Evolutionary conservation across 768 basidiomycete genomes (phyloP).

Genomic region (Kwoniella sp.): DNA sequence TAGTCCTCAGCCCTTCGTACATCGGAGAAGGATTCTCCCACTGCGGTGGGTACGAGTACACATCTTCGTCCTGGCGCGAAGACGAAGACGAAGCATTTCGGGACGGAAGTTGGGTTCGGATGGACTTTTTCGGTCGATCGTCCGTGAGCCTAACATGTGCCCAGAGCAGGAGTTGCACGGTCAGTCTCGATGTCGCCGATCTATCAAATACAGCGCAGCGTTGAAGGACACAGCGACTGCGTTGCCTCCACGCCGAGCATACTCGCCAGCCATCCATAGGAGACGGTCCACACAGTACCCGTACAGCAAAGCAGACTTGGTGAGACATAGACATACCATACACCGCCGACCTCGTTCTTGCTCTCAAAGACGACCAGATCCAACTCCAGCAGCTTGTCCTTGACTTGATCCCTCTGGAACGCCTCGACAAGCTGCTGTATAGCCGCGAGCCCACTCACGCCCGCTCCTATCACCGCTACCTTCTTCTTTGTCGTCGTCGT

Average conservation of each 20-base stretch:
- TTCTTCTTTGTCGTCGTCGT: conserved; percentile 1
- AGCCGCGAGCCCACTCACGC: conserved; percentile 44
- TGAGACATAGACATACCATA: conserved; percentile 40
- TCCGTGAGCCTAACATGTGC: conserved; percentile 12
- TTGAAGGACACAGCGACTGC: no score
- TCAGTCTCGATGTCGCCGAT: no score
- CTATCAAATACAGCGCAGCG: no score
- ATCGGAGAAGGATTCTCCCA: conserved; percentile 47
- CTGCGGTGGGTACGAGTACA: conserved; percentile 34
- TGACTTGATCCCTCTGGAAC: conserved; percentile 26
- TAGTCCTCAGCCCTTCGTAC: conserved; percentile 51
- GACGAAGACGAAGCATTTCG: background rate
- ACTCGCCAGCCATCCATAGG: no score
- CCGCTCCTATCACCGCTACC: conserved; percentile 53
- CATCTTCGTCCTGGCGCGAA: conserved; percentile 3
- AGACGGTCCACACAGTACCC: background rate
- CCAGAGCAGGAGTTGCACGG: no score
- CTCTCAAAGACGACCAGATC: conserved; percentile 48
- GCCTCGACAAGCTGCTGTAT: conserved; percentile 41
- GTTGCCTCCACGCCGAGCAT: no score
- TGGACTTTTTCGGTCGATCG: conserved; percentile 14
- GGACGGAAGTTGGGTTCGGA: conserved; percentile 13
- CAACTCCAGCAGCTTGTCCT: conserved; percentile 16
- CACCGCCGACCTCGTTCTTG: conserved; percentile 45
- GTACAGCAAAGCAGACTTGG: background rate